Base-by-base conservation (phyloP, 2,329 filamentous ascomycete genomes). In the Cladophialophora yegresii region DNA sequence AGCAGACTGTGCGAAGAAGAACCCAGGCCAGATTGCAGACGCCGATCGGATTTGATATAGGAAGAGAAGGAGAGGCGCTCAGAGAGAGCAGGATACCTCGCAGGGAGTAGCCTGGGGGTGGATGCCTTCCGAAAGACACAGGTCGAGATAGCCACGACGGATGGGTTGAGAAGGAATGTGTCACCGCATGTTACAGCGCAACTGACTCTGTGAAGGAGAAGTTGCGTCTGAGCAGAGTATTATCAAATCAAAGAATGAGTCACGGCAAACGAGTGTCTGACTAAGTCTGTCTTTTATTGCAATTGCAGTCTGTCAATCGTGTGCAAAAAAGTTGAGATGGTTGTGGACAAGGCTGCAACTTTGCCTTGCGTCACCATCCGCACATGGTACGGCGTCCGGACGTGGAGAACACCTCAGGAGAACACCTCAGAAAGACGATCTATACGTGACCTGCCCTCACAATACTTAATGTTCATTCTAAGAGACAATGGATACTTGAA, bases 121-220 rank as follows among this genome's bases (percentile, higher is more conserved):
- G 22, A 40, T 59, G 57, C 50, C 65, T 64, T 58, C 23, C 50
- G 61, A 51, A 30, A 60, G 58, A 62, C 58, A 49, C 47, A 22
- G 28, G 45, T 20, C 23, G 26, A 51, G 58, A 58, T 28, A 67
- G 65, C 65, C 65, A 67, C 30, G 61, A 58, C 65, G 65, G 62
- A 30, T 43, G 36, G 28, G 3, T 43, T 49, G 33, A 58, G 43
- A 55, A 56, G 23, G 40, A 66, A 36, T 49, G 33, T 57, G 30
- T 47, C 23, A 51, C 49, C 8, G 36, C 55, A 58, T 49, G 28
- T 8, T n/a, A 43, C 16, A n/a, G 6, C 36, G 36, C 16, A 43
- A 43, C 8, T 2, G 6, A 43, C 16, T 43, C 3, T n/a, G 36
- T n/a, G 6, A 43, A 43, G 36, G 16, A 16, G 5, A n/a, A n/a